Base-by-base conservation (phyloP, 768 basidiomycete genomes). In the Russula griseocarnosa region DNA sequence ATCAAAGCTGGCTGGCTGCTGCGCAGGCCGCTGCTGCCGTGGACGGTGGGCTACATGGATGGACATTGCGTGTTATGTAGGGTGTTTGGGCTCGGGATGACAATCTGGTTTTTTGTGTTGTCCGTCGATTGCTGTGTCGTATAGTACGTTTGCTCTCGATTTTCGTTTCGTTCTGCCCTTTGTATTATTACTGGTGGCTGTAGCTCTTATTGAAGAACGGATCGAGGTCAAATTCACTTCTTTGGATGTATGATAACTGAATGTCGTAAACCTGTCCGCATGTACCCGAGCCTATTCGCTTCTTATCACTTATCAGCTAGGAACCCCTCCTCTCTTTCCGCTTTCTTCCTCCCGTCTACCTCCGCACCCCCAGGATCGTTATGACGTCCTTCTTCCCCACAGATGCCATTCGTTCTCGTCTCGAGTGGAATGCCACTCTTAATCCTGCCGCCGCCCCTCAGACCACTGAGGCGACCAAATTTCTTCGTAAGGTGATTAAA, bases 401-500 rank as follows among this genome's bases (percentile, higher is more conserved):
- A 49, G 54, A 67, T 24, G 34, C 62, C 51, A 72, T 86, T 72
- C 83, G 84, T 67, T 90, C 89, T 68, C 93, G 94, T 75, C 86
- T 98, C 75, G 89, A 94, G 76, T 98, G 96, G 96, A 87, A 88
- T 72, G 86, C 94, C 54, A 83, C 82, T 66, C 81, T 98, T 73
- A 86, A 81, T 76, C 87, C 92, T 53, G 78, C 84, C 60, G 82
- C 84, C 66, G 86, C 86, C 51, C 84, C 87, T 50, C 81, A 83
- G 44, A 85, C 88, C 63, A 88, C 84, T 5, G 85, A 91, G 63
- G 82, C 86, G 61, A 92, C 90, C 72, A 94, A 93, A 79, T 92
- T 79, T 75, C 77, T 87, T 70, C 90, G 96, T 79, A 99, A 98
- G 86, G 95, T 94, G 65, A 69, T 82, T 54, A 28, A 34, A 20